These are phyloP conservation scores for Thinopyrum elongatum DNA, from an alignment of 176 grass and related monocot genomes.

Conservation along the genomic window DNA sequence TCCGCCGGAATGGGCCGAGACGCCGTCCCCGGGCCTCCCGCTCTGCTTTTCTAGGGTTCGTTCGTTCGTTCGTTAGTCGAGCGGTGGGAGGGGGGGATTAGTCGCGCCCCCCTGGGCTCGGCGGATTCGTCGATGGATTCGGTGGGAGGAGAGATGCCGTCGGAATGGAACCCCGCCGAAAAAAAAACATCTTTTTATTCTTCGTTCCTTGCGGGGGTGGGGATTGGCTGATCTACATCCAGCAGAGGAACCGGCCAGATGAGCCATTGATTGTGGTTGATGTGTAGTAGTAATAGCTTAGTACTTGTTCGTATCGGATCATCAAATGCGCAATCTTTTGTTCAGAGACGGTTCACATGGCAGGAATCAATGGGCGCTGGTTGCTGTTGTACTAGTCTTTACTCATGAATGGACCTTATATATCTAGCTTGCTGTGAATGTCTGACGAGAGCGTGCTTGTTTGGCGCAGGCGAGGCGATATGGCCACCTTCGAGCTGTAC, in stretches of 20 bases:
- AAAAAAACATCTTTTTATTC: neutral
- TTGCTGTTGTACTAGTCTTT: neutral
- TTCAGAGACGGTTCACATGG: neutral
- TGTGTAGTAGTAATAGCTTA: neutral
- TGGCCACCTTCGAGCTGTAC: slow-evolving; percentile 98
- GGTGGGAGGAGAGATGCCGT: neutral
- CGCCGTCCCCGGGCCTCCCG: neutral
- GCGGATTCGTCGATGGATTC: neutral
- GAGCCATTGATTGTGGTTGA: neutral
- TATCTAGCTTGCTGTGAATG: neutral
- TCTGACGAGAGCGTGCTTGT: neutral
- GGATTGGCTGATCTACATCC: neutral
- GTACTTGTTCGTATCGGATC: neutral
- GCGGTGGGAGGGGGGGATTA: neutral
- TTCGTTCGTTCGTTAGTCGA: no score
- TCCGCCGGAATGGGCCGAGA: neutral
- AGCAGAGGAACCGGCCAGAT: neutral
- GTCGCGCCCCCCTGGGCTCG: neutral
- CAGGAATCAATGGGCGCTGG: neutral
- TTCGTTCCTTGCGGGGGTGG: no score
- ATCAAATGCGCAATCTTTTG: neutral
- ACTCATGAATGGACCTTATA: neutral
- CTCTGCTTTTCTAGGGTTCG: neutral
- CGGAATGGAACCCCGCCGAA: neutral
- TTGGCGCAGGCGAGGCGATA: slow-evolving; percentile 18